These are phyloP conservation scores for Heterobasidion occidentale DNA, from an alignment of 1,284 basidiomycete genomes.

Conservation along the genomic window DNA sequence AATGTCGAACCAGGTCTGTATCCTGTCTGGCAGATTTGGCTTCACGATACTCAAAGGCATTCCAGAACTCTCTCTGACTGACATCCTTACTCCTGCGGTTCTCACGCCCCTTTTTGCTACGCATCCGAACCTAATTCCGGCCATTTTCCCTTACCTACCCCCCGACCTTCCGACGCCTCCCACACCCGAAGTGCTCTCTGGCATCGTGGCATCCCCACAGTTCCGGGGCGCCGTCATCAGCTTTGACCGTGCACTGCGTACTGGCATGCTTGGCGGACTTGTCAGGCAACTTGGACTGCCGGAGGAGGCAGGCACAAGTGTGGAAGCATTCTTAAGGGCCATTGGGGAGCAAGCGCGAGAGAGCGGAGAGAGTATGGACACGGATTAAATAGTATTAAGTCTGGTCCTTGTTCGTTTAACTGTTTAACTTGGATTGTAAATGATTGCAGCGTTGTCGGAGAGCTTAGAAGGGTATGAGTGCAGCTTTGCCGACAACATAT, in stretches of 20 bases:
- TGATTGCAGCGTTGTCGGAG: not conserved
- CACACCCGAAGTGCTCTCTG: slow-evolving; percentile 52
- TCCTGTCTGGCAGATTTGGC: not conserved
- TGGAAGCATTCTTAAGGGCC: slow-evolving; percentile 66
- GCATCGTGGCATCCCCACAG: slow-evolving; percentile 47
- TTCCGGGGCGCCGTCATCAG: slow-evolving; percentile 56
- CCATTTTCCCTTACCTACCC: slow-evolving; percentile 73
- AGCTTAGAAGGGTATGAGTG: not conserved
- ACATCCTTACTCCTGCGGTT: slow-evolving; percentile 67
- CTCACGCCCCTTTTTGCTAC: slow-evolving; percentile 59
- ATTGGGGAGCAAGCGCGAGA: slow-evolving; percentile 64
- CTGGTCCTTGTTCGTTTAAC: not conserved
- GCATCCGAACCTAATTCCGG: slow-evolving; percentile 55
- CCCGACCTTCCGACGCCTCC: slow-evolving; percentile 61
- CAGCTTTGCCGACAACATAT: not conserved
- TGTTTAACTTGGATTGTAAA: not conserved
- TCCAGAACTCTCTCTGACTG: slow-evolving; percentile 56
- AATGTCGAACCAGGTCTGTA: slow-evolving; percentile 10
- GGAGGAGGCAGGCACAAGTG: slow-evolving; percentile 67
- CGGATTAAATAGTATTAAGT: slow-evolving; percentile 30
- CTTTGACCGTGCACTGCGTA: slow-evolving; percentile 71
- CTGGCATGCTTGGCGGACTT: slow-evolving; percentile 62
- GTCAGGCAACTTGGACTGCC: slow-evolving; percentile 71
- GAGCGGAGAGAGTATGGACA: slow-evolving; percentile 43
- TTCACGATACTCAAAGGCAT: not conserved